Conservation (phyloP, 345 rosid species). For the Euphorbia tirucalli region DNA sequence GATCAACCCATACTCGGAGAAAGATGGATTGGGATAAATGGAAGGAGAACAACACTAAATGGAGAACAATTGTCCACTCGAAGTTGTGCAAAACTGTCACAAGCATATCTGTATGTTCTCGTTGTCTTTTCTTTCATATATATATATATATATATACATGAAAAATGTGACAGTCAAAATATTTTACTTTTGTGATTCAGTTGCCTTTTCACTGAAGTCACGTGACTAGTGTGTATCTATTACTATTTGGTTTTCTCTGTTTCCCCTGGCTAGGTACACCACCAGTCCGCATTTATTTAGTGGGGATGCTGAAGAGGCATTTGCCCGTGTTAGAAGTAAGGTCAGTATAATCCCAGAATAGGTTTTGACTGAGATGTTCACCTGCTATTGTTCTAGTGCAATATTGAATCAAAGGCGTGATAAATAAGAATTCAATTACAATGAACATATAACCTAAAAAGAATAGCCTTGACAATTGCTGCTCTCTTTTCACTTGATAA, state of each 20-base stretch:
- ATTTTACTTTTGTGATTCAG: no score
- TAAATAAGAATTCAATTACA: not conserved
- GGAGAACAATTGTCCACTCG: slow-evolving; percentile 76
- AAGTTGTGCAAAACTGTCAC: slow-evolving; percentile 56
- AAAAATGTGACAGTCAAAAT: no score
- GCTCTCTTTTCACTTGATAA: no score
- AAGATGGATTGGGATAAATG: slow-evolving; percentile 85
- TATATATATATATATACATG: no score
- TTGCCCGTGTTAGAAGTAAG: slow-evolving; percentile 78
- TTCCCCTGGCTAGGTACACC: slow-evolving; percentile 57
- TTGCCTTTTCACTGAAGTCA: slow-evolving; percentile 2
- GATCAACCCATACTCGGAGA: slow-evolving; percentile 87
- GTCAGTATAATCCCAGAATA: slow-evolving; percentile 34
- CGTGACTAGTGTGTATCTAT: not conserved
- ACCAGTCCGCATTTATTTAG: slow-evolving; percentile 93
- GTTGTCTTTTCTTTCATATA: no score
- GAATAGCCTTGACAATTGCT: not conserved
- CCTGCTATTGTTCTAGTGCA: not conserved
- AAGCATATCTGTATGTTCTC: slow-evolving; percentile 79
- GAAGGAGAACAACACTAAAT: slow-evolving; percentile 71
- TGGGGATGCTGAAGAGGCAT: slow-evolving; percentile 78
- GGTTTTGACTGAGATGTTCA: not conserved
- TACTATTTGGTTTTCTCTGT: slow-evolving; percentile 5
- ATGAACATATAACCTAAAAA: not conserved
- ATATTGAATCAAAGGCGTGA: not conserved